These are phyloP conservation scores for Salix purpurea DNA, from an alignment of 345 rosid species.

Conservation along the genomic window DNA sequence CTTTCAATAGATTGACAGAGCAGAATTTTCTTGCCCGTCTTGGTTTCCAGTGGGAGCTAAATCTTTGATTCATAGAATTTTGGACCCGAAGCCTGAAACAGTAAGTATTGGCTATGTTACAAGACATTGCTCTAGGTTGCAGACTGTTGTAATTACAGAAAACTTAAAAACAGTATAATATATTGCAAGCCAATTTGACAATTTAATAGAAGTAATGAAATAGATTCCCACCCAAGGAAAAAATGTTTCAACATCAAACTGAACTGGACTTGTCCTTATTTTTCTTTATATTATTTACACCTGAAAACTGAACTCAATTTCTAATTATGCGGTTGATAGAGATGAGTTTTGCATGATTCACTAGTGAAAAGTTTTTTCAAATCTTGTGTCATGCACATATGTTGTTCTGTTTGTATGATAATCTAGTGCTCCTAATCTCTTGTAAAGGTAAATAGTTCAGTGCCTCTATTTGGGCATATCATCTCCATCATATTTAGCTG, in stretches of 20 bases:
- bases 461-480: background rate
- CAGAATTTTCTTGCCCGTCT: conserved; percentile 81
- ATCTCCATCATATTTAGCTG: background rate
- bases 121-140: conserved; percentile 4
- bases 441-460: background rate
- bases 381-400: background rate
- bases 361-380: background rate
- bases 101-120: conserved; percentile 40
- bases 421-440: background rate
- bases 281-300: background rate
- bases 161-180: background rate
- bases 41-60: conserved; percentile 89
- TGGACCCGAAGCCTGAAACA: conserved; percentile 86
- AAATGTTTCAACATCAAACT: background rate
- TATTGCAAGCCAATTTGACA: background rate
- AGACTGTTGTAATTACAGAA: background rate
- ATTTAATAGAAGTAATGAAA: background rate
- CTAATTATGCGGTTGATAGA: background rate
- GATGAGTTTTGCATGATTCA: background rate
- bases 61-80: conserved; percentile 66
- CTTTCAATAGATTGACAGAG: conserved; percentile 67
- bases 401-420: background rate
- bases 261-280: background rate
- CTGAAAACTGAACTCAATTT: background rate
- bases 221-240: background rate